Base-by-base conservation (phyloP, 192 early-diverging fungal species). In the Geosiphon pyriformis region DNA sequence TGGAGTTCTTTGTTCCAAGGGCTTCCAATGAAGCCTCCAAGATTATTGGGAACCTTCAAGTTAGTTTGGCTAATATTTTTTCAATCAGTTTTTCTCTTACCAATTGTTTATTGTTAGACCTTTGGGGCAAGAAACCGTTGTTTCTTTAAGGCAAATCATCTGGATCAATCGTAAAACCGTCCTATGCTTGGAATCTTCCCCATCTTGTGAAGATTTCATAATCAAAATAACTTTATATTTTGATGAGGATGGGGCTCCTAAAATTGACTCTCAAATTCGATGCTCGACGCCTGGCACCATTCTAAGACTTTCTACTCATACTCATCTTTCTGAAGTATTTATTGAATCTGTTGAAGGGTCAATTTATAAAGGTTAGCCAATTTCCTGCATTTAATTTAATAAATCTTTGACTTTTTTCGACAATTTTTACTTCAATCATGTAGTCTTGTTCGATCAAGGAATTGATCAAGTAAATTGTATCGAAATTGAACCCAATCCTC, bases 121-220 rank as follows among this genome's bases (percentile, higher is more conserved):
- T 49, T 30, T 53, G 4, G 32, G 29, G 32, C 20, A 57, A 42
- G 26, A 59, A 31, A 15, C 31, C 18, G 26, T 15, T 4, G 29
- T 70, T 22, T 25, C 46, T 49, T 22, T 77, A 25, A 84, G 90
- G 6, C 94, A 96, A 67, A 72, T 94, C 12, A 80, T 80, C 0
- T 93, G 86, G 84, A 79, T 86, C 2, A 67, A 70, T 4, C 55
- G 75, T 3, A 65, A 72, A 46, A 76, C 72, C 3, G 29, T 94
- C 11, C 70, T 87, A 18, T 85, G 76, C n/a, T 69, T 91, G 4
- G 80, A 78, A 34, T 75, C 79, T 63, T 73, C 83, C 60, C 60
- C 67, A 11, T n/a, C n/a, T n/a, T n/a, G n/a, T n/a, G n/a, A n/a
- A n/a, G n/a, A n/a, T n/a, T n/a, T n/a, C n/a, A 35, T 85, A n/a